phyloP scores from a whole-genome alignment of 2,329 filamentous ascomycete species.

The Talaromyces sp. region DNA sequence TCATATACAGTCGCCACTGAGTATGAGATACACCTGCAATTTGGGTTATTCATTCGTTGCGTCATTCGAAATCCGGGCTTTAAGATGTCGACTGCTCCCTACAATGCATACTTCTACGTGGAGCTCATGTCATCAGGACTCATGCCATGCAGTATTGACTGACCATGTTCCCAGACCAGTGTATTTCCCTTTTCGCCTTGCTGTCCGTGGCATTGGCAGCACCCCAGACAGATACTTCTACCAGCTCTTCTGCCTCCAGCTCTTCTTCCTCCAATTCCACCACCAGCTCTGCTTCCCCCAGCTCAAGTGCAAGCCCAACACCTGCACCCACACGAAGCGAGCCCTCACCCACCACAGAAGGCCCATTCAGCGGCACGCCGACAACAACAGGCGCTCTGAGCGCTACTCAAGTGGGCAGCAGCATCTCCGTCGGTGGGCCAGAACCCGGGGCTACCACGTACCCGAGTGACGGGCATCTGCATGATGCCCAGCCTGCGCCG shows the following conservation, averaged over 20 bases:
- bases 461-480: conserved; percentile 64
- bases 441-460: conserved; percentile 63
- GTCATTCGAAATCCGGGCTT: neutral
- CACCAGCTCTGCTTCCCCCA: neutral
- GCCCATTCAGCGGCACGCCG: conserved; percentile 60
- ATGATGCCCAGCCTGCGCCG: conserved; percentile 63
- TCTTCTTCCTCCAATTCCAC: neutral
- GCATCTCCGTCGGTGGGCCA: conserved; percentile 55
- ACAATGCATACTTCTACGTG: neutral
- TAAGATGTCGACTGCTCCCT: neutral
- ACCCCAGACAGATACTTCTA: neutral
- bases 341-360: conserved; percentile 57
- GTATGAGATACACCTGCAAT: neutral
- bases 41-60: neutral
- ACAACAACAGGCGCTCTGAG: conserved; percentile 65
- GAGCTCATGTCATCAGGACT: neutral
- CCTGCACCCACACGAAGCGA: conserved; percentile 40
- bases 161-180: conserved; percentile 3
- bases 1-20: neutral
- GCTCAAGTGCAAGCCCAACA: neutral
- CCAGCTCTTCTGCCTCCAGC: neutral
- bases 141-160: neutral
- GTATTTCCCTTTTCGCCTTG: neutral
- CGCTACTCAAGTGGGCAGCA: conserved; percentile 47
- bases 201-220: neutral